Percentiles rank a stretch among this genome's conserved stretches.
phyloP scores from a whole-genome alignment of 1,284 basidiomycete genomes.

The Trichosporon inkin region DNA sequence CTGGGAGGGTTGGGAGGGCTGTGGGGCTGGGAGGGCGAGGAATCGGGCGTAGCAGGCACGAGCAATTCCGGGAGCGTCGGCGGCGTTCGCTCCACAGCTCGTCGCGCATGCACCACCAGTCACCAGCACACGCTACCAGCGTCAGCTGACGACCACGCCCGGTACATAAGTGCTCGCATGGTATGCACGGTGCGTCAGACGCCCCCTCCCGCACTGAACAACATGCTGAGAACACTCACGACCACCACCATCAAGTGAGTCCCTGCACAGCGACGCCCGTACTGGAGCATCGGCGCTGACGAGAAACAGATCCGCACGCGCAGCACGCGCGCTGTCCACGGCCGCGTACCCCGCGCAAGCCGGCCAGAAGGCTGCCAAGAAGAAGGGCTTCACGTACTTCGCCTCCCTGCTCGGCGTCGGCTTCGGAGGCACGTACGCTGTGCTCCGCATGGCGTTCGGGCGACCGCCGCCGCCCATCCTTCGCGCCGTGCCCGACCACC shows the following conservation, averaged over 20 bases:
- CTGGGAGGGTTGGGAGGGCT: too few relatives aligned
- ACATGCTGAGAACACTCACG: neutral
- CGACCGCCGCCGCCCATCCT: neutral
- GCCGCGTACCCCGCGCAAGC: neutral
- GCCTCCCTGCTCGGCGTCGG: neutral
- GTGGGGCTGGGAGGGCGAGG: too few relatives aligned
- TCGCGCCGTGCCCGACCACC: neutral
- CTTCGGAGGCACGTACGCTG: constrained; percentile 1
- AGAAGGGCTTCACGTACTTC: neutral
- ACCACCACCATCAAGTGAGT: neutral
- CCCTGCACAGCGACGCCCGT: neutral
- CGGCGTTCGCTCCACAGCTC: too few relatives aligned
- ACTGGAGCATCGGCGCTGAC: neutral
- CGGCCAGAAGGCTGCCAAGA: neutral
- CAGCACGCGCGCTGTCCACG: neutral
- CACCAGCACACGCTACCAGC: neutral
- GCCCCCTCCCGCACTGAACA: neutral
- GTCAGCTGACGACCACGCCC: neutral
- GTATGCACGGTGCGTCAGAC: neutral
- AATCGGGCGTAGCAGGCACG: too few relatives aligned
- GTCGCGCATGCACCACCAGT: too few relatives aligned
- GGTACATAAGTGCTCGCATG: neutral
- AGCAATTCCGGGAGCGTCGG: too few relatives aligned
- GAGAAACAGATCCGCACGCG: neutral
- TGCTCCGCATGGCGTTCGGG: constrained; percentile 3